phyloP scores from a whole-genome alignment of 495 filamentous ascomycete species.

The Tuber magnatum region DNA sequence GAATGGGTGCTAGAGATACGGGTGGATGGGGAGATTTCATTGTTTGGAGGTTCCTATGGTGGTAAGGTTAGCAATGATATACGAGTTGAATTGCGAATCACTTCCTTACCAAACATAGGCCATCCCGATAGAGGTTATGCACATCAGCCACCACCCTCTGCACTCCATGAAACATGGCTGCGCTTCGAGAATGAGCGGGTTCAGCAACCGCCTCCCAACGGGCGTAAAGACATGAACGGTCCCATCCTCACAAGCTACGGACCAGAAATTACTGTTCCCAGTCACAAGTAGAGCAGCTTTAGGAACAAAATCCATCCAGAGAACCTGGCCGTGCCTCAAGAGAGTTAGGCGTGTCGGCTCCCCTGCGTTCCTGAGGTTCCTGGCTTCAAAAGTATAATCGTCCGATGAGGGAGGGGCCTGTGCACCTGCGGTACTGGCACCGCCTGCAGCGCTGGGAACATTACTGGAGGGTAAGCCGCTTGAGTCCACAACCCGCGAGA shows the following conservation, averaged over 20 bases:
- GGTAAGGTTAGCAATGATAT: slow-evolving; percentile 12
- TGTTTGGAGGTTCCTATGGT: slow-evolving; percentile 60
- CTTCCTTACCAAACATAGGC: slow-evolving; percentile 68
- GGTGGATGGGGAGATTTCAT: slow-evolving; percentile 80
- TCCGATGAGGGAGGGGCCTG: slow-evolving; percentile 46
- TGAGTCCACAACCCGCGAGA: slow-evolving; percentile 59
- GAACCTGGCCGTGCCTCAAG: slow-evolving; percentile 67
- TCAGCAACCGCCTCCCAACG: slow-evolving; percentile 78
- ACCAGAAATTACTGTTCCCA: slow-evolving; percentile 85
- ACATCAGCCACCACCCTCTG: slow-evolving; percentile 79
- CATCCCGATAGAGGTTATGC: slow-evolving; percentile 78
- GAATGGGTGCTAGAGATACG: slow-evolving; percentile 77
- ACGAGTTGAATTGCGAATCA: not conserved
- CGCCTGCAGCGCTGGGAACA: slow-evolving; percentile 34
- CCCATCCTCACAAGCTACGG: slow-evolving; percentile 86
- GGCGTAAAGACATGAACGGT: slow-evolving; percentile 91
- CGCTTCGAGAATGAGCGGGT: slow-evolving; percentile 76
- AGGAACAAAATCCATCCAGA: slow-evolving; percentile 93
- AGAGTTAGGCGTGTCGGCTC: slow-evolving; percentile 79
- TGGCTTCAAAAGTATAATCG: slow-evolving; percentile 63
- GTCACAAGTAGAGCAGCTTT: slow-evolving; percentile 74
- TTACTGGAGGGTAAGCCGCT: slow-evolving; percentile 37
- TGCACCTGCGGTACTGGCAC: slow-evolving; percentile 45
- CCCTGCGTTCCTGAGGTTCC: slow-evolving; percentile 58
- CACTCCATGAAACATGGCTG: slow-evolving; percentile 91